phyloP scores from a whole-genome alignment of 2,329 filamentous ascomycete species.

The Fusarium staphyleae region DNA sequence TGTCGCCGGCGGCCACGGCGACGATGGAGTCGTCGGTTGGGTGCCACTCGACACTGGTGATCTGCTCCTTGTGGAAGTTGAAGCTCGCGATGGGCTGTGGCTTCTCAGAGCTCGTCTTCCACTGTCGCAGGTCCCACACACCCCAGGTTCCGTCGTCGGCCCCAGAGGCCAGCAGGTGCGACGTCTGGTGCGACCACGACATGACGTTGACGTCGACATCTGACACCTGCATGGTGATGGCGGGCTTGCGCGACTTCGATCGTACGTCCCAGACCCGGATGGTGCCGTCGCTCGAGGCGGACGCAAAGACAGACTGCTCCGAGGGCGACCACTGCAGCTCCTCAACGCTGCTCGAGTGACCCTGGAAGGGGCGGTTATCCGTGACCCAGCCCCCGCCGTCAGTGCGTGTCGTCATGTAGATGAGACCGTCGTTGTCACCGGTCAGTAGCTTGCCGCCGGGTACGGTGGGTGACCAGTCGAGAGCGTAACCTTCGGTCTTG shows the following conservation, averaged over 20 bases:
- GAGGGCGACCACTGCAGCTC: constrained; percentile 97
- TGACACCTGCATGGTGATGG: constrained; percentile 84
- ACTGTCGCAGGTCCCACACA: constrained; percentile 95
- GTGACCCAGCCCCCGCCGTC: constrained; percentile 91
- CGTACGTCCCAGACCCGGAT: constrained; percentile 96
- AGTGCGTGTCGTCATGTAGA: constrained; percentile 85
- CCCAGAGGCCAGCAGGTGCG: constrained; percentile 88
- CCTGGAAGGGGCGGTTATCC: constrained; percentile 81
- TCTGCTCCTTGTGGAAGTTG: constrained; percentile 93
- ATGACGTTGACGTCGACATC: constrained; percentile 93
- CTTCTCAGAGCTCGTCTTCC: constrained; percentile 72
- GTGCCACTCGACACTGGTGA: constrained; percentile 97
- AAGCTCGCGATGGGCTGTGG: constrained; percentile 91
- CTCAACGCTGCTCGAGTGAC: constrained; percentile 86
- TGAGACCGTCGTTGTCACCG: constrained; percentile 88
- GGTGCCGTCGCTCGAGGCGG: constrained; percentile 90
- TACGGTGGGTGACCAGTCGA: constrained; percentile 90
- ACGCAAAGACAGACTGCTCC: constrained; percentile 93
- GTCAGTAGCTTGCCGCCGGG: constrained; percentile 86
- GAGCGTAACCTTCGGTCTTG: constrained; percentile 90
- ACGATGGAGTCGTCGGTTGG: constrained; percentile 96
- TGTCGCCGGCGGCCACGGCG: constrained; percentile 89
- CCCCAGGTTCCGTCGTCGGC: constrained; percentile 94
- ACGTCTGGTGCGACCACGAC: constrained; percentile 89
- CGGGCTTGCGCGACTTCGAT: constrained; percentile 87